phyloP scores from a whole-genome alignment of 2,329 filamentous ascomycete genomes.

The Trichoderma breve region DNA sequence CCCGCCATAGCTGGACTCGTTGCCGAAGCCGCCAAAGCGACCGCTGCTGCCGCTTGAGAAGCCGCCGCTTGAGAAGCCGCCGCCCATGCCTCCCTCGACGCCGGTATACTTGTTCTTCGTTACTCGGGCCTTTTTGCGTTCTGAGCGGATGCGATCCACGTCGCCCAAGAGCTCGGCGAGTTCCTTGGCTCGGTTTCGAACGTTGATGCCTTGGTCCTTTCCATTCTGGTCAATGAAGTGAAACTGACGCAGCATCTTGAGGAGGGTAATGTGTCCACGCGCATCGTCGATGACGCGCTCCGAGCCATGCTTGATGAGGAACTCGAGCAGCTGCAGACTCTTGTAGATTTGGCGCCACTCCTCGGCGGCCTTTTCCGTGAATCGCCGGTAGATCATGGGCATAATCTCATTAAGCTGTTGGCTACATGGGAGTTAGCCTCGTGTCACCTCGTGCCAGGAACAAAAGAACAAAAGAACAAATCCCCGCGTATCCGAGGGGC shows the following conservation, averaged over 20 bases:
- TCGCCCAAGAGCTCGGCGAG: slow-evolving; percentile 90
- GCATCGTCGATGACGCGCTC: slow-evolving; percentile 97
- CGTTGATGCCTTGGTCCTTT: slow-evolving; percentile 97
- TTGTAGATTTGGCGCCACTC: slow-evolving; percentile 99
- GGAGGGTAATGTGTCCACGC: slow-evolving; percentile 85
- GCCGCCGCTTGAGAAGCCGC: slow-evolving; percentile 58
- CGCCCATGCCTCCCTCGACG: slow-evolving; percentile 76
- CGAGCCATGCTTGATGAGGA: slow-evolving; percentile 96
- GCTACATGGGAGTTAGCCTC: slow-evolving; percentile 11
- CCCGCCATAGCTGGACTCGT: slow-evolving; percentile 68
- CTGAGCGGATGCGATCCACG: slow-evolving; percentile 78
- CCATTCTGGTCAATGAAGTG: slow-evolving; percentile 95
- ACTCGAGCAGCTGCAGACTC: slow-evolving; percentile 91
- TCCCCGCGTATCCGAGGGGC: neutral
- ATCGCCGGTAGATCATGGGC: slow-evolving; percentile 99
- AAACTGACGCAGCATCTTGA: slow-evolving; percentile 98
- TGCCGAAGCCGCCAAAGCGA: slow-evolving; percentile 89
- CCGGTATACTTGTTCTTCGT: slow-evolving; percentile 95
- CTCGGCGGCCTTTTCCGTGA: slow-evolving; percentile 96
- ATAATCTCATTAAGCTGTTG: slow-evolving; percentile 97
- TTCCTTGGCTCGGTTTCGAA: slow-evolving; percentile 94
- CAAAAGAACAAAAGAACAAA: neutral
- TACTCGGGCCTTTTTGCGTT: slow-evolving; percentile 83
- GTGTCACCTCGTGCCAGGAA: neutral
- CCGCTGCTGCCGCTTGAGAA: slow-evolving; percentile 47